Evolutionary conservation across 2,329 filamentous ascomycete species (phyloP).

Genomic region (Microdochium paspali): DNA sequence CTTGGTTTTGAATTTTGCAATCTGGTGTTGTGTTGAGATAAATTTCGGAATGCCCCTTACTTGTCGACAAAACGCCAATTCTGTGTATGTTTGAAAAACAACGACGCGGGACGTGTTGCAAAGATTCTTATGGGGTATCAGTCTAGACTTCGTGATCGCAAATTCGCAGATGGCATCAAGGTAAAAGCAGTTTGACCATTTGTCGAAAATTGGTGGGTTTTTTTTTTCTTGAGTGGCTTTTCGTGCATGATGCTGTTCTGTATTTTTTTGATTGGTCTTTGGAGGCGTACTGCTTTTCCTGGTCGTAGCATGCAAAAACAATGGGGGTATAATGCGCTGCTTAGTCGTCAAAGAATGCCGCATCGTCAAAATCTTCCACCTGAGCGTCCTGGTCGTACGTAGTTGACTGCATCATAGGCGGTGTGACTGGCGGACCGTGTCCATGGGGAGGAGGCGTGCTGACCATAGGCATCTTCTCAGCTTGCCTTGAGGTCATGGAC

Average conservation of each 20-base stretch:
- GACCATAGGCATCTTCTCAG: conserved; percentile 27
- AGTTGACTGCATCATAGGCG: conserved; percentile 50
- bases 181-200: not conserved
- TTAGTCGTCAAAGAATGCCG: conserved; percentile 46
- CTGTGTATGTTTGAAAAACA: not conserved
- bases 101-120: conserved; percentile 1
- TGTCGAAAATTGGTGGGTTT: not conserved
- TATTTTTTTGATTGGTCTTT: not conserved
- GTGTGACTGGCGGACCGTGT: conserved; percentile 39
- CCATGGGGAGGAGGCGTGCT: conserved; percentile 34
- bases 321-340: not conserved
- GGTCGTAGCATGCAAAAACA: not conserved
- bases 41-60: too few relatives aligned
- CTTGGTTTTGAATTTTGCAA: too few relatives aligned
- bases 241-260: too few relatives aligned
- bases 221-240: too few relatives aligned
- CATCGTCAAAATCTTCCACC: conserved; percentile 48
- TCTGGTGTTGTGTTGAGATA: too few relatives aligned
- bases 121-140: conserved; percentile 11
- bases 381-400: conserved; percentile 54
- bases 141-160: conserved; percentile 10
- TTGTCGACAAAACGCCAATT: too few relatives aligned
- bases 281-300: not conserved
- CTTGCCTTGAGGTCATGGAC: conserved; percentile 22
- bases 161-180: not conserved